Percentiles rank a stretch among this genome's conserved stretches.
phyloP scores from a whole-genome alignment of 2,329 filamentous ascomycete genomes.

The Colletotrichum tamarilloi region DNA sequence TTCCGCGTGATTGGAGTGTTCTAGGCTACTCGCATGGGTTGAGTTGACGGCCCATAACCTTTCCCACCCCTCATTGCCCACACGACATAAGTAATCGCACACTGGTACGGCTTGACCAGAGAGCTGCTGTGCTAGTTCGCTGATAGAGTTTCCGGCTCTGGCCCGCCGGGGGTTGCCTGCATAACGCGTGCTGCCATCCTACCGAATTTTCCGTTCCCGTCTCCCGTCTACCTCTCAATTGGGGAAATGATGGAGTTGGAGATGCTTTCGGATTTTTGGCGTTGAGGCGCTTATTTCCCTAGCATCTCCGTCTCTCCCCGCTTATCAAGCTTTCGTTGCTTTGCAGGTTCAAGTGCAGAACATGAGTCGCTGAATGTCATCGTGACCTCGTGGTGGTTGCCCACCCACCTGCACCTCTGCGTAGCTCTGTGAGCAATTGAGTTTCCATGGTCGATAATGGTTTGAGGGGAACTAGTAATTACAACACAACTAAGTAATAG shows the following conservation, averaged over 20 bases:
- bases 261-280: slow-evolving; percentile 25
- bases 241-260: slow-evolving; percentile 2
- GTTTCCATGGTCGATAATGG: neutral
- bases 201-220: slow-evolving; percentile 26
- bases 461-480: neutral
- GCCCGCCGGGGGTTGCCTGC: slow-evolving; percentile 22
- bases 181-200: slow-evolving; percentile 24
- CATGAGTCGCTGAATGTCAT: slow-evolving; percentile 18
- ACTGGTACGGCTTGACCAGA: slow-evolving; percentile 17
- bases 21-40: slow-evolving; percentile 4
- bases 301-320: slow-evolving; percentile 13
- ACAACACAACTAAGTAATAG: neutral
- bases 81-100: neutral
- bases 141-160: slow-evolving; percentile 27
- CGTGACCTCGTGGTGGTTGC: slow-evolving; percentile 12
- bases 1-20: slow-evolving; percentile 10
- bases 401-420: neutral
- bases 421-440: neutral
- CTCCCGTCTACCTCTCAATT: slow-evolving; percentile 20
- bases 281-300: neutral
- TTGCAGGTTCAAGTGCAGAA: slow-evolving; percentile 6
- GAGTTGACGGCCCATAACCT: slow-evolving; percentile 13
- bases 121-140: slow-evolving; percentile 25
- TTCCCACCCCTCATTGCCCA: neutral
- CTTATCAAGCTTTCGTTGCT: slow-evolving; percentile 24